Evolutionary conservation across 495 filamentous ascomycete genomes (phyloP).

Genomic region (Amorphotheca resinae): DNA sequence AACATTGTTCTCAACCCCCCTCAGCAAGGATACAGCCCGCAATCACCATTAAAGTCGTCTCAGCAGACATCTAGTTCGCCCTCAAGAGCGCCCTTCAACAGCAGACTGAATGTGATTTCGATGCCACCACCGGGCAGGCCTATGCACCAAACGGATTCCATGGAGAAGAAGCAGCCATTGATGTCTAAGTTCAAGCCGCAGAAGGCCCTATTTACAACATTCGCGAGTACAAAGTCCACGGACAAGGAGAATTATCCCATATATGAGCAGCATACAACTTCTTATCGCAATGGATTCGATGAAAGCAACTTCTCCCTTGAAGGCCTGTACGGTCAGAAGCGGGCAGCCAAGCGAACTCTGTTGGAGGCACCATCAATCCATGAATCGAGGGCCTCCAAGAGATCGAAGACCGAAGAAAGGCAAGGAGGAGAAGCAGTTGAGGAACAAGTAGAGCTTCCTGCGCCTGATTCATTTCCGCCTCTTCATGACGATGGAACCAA

Average conservation of each 20-base stretch:
- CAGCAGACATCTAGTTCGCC: constrained; percentile 27
- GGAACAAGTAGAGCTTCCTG: constrained; percentile 42
- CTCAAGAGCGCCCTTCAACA: constrained; percentile 33
- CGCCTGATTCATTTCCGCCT: constrained; percentile 62
- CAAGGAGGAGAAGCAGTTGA: constrained; percentile 28
- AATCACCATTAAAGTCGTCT: constrained; percentile 44
- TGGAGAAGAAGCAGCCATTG: constrained; percentile 57
- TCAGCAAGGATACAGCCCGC: constrained; percentile 32
- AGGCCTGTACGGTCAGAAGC: constrained; percentile 42
- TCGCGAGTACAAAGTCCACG: constrained; percentile 35
- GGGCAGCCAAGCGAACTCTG: constrained; percentile 50
- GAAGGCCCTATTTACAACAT: constrained; percentile 52
- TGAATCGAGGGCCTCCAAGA: constrained; percentile 55
- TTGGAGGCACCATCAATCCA: constrained; percentile 65
- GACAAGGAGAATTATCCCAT: constrained; percentile 55
- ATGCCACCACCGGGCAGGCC: constrained; percentile 59
- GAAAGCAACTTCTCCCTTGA: constrained; percentile 36
- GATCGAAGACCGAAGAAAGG: constrained; percentile 39
- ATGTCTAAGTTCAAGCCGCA: constrained; percentile 51
- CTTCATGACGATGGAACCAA: constrained; percentile 83
- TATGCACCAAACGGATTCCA: constrained; percentile 69
- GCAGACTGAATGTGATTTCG: constrained; percentile 44
- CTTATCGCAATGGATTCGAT: constrained; percentile 23
- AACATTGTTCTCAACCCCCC: constrained; percentile 47
- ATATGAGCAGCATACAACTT: constrained; percentile 37